Base-by-base conservation (phyloP, 441 rosid species). In the Eutrema salsugineum region DNA sequence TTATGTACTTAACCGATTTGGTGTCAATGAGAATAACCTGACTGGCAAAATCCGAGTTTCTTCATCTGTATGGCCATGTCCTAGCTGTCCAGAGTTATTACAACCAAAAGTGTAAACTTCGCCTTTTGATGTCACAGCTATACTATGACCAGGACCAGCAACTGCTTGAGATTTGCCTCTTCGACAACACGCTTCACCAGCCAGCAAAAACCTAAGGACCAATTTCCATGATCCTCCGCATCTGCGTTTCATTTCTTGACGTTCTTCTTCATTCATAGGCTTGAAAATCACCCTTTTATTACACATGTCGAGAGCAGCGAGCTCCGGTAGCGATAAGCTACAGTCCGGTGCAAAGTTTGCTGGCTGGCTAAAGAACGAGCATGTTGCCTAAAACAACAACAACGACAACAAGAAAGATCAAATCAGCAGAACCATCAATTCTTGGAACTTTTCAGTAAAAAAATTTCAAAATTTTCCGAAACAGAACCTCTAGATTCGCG, bases 291-390 rank as follows among this genome's bases (percentile, higher is more conserved):
- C 94, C 63, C 98, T 84, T 77, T 85, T 90, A 47, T 75, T 83
- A 85, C 99, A 96, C 97, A 96, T 85, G 67, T 96, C 99, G n/a
- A 96, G 83, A 78, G 99, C 97, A 56, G 98, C 98, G 30, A 96
- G 89, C 87, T 96, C 99, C 0, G 98, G 46, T 54, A 96, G 81
- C 20, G 97, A 88, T 67, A 96, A 73, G 63, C 69, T 86, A 77
- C 40, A 63, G 79, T 93, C 96, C 2, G 98, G 99, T 54, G 88
- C 58, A 55, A 93, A 91, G 81, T 91, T 87, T 72, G 97, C 97
- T 28, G 97, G 97, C 88, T 84, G 94, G 86, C 98, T 90, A 77
- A 96, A 96, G 91, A 91, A 96, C 27, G 88, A 86, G 49, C 97
- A 90, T 64, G 99, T 88, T 73, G 91, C 98, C 99, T 96, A 97